Conservation (phyloP, 169 alveolate genomes). For the Cryptosporidium andersoni region DNA sequence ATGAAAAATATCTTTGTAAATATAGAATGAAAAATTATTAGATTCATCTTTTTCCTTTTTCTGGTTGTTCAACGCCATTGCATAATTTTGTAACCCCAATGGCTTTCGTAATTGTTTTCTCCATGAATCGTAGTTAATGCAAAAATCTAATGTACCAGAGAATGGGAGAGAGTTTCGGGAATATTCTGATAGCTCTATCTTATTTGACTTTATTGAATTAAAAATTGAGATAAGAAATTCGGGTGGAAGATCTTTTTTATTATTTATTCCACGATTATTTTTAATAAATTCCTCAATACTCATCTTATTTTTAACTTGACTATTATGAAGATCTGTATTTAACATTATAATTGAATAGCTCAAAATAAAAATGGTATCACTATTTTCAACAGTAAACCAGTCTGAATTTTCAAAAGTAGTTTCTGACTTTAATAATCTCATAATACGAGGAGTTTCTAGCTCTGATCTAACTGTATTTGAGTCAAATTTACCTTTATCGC, state of each 20-base stretch:
- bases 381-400: conserved; percentile 77
- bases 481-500: background rate
- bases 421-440: conserved; percentile 67
- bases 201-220: conserved; percentile 77
- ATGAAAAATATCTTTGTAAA: conserved; percentile 29
- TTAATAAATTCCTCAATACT: conserved; percentile 86
- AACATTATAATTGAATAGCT: conserved; percentile 89
- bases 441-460: background rate
- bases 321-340: conserved; percentile 89
- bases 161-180: background rate
- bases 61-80: background rate
- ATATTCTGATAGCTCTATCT: conserved; percentile 13
- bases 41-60: background rate
- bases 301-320: conserved; percentile 86
- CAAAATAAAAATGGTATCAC: conserved; percentile 85
- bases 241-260: conserved; percentile 83
- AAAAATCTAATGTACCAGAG: no score
- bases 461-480: background rate
- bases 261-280: conserved; percentile 88
- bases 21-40: no score
- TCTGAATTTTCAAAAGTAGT: conserved; percentile 63
- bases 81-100: background rate
- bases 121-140: no score
- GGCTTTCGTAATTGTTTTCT: background rate
- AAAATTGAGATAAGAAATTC: conserved; percentile 79